Percentiles rank a stretch among this genome's conserved stretches.
Conservation (phyloP, 257 asterid species). For the Avicennia marina region DNA sequence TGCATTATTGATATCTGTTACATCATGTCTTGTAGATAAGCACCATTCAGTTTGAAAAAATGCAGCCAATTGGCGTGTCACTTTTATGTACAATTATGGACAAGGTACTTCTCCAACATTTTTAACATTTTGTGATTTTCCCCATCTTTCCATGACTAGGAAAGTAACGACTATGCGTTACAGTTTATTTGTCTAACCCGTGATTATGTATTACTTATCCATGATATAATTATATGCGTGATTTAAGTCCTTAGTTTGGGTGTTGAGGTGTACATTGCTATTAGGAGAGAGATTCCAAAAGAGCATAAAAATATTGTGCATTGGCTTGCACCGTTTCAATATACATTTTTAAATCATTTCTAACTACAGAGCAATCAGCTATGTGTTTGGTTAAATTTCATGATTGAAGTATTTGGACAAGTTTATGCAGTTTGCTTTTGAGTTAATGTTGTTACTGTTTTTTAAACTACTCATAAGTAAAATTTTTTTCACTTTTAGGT, state of each 20-base stretch:
- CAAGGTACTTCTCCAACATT: constrained; percentile 55
- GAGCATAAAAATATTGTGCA: background rate
- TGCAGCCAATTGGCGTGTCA: constrained; percentile 85
- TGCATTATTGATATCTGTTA: constrained; percentile 15
- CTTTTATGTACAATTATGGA: constrained; percentile 85
- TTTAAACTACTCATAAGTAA: background rate
- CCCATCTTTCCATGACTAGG: constrained; percentile 1
- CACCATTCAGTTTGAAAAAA: constrained; percentile 94
- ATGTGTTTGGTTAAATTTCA: background rate
- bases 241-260: background rate
- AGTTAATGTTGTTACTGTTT: background rate
- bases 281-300: background rate
- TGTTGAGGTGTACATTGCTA: background rate
- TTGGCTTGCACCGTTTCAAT: background rate
- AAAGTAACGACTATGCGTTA: background rate
- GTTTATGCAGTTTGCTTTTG: constrained; percentile 1
- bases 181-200: too few relatives aligned
- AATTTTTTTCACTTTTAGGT: background rate
- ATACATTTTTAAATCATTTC: background rate
- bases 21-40: constrained; percentile 62
- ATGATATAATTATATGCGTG: background rate
- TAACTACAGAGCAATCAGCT: background rate
- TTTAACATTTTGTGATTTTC: constrained; percentile 10
- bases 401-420: background rate
- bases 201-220: too few relatives aligned